Percentiles rank a stretch among this genome's conserved stretches.
Evolutionary conservation across 805 yeast species (phyloP).

Genomic region (Cephaloascus fragrans): DNA sequence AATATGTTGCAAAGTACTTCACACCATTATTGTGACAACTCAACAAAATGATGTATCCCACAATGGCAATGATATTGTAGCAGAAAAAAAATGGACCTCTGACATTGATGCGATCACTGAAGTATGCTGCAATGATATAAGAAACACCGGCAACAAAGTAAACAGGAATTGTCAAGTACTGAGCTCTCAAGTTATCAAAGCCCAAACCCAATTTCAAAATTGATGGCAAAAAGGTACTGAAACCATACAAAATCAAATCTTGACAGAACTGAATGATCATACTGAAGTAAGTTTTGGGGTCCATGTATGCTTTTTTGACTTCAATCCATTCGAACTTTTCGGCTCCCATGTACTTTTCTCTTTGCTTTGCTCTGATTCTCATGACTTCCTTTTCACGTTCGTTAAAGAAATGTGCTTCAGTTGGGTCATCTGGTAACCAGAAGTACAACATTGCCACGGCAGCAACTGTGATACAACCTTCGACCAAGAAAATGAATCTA

Average conservation of each 20-base stretch:
- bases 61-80: constrained; percentile 13
- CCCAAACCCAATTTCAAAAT: constrained; percentile 22
- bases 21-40: constrained; percentile 17
- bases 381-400: constrained; percentile 27
- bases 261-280: constrained; percentile 34
- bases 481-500: constrained; percentile 42
- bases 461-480: constrained; percentile 33
- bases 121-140: constrained; percentile 12
- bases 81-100: constrained; percentile 20
- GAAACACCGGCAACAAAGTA: constrained; percentile 21
- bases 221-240: constrained; percentile 28
- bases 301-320: constrained; percentile 20
- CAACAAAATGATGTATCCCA: constrained; percentile 22
- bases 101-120: constrained; percentile 16
- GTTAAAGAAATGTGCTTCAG: constrained; percentile 26
- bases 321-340: constrained; percentile 16
- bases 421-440: constrained; percentile 29
- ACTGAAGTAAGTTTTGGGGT: constrained; percentile 23
- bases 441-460: constrained; percentile 22
- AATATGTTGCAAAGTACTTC: constrained; percentile 24
- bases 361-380: constrained; percentile 19
- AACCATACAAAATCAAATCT: constrained; percentile 31
- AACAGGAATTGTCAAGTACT: constrained; percentile 29
- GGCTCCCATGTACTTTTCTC: constrained; percentile 23
- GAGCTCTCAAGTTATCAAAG: constrained; percentile 18